Base-by-base conservation (phyloP, 768 basidiomycete species). In the Kwoniella dendrophila region DNA sequence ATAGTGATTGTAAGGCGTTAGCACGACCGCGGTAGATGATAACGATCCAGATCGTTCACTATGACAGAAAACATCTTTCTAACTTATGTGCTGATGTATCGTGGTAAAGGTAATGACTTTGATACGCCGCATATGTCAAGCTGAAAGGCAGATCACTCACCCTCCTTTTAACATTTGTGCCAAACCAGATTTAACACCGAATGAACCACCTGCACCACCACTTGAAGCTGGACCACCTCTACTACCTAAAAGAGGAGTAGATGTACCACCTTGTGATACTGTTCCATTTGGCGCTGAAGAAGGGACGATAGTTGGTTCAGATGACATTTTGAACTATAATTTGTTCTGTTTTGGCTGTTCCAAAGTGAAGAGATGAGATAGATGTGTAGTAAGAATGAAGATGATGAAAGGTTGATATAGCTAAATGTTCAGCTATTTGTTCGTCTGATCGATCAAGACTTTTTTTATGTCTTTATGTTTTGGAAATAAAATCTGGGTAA, bases 101-200 rank as follows among this genome's bases (percentile, higher is more conserved):
- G n/a, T n/a, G n/a, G n/a, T n/a, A n/a, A n/a, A n/a, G n/a, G n/a
- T n/a, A n/a, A n/a, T n/a, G n/a, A n/a, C n/a, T n/a, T n/a, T n/a
- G n/a, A n/a, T n/a, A n/a, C n/a, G n/a, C n/a, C n/a, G n/a, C n/a
- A n/a, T n/a, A n/a, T n/a, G 7, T 43, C 6, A 5, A 43, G 18
- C 20, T 43, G 45, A 34, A 36, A 12, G 29, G 7, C 22, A 24
- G n/a, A n/a, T n/a, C n/a, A 64, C 66, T 59, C 57, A 59, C 56
- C 43, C 65, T 59, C 69, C 67, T 85, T 96, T 96, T 73, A 96
- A 83, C 94, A 98, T 96, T 83, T 96, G 92, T 3, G 94, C 92
- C 47, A 98, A 83, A 62, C 92, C 93, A 24, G 90, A 90, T 80
- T 94, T 94, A 73, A 94, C 92, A 34, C 76, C 74, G 55, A 77